Conservation (phyloP, 1,139 yeast genomes). For the Yamadazyma diospyri region DNA sequence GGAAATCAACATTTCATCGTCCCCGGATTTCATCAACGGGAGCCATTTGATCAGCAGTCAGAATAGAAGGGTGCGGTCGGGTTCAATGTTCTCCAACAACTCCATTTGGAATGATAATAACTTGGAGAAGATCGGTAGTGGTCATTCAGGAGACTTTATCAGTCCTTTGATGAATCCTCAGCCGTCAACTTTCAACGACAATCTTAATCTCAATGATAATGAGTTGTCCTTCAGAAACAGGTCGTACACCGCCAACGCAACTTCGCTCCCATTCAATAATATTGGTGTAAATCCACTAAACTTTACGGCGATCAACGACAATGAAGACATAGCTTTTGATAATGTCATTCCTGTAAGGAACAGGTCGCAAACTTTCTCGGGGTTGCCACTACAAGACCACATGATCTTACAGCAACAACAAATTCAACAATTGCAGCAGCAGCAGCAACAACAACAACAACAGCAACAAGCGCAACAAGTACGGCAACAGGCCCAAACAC, state of each 20-base stretch:
- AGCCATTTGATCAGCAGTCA: slow-evolving; percentile 17
- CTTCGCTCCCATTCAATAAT: slow-evolving; percentile 15
- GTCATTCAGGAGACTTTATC: slow-evolving; percentile 16
- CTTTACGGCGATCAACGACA: background rate
- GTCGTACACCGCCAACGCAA: slow-evolving; percentile 48
- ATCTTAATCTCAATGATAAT: slow-evolving; percentile 8
- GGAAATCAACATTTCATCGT: slow-evolving; percentile 14
- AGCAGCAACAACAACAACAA: slow-evolving; percentile 5
- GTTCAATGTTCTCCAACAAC: slow-evolving; percentile 42
- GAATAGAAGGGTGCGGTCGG: slow-evolving; percentile 36
- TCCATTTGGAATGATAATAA: slow-evolving; percentile 49
- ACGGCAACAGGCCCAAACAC: slow-evolving; percentile 4
- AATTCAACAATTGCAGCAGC: background rate
- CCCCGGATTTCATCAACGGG: slow-evolving; percentile 12
- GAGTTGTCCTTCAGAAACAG: slow-evolving; percentile 30
- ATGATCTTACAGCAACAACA: slow-evolving; percentile 14
- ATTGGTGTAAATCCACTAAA: background rate
- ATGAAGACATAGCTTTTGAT: slow-evolving; percentile 14
- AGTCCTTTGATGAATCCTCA: slow-evolving; percentile 35
- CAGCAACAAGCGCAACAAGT: slow-evolving; percentile 10
- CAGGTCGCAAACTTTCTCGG: slow-evolving; percentile 45
- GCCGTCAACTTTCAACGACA: slow-evolving; percentile 11
- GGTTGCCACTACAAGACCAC: slow-evolving; percentile 24
- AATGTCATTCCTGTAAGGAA: slow-evolving; percentile 31
- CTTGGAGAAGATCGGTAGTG: slow-evolving; percentile 10